These are phyloP conservation scores for Passalora sequoiae DNA, from an alignment of 2,329 filamentous ascomycete genomes.

Conservation along the genomic window DNA sequence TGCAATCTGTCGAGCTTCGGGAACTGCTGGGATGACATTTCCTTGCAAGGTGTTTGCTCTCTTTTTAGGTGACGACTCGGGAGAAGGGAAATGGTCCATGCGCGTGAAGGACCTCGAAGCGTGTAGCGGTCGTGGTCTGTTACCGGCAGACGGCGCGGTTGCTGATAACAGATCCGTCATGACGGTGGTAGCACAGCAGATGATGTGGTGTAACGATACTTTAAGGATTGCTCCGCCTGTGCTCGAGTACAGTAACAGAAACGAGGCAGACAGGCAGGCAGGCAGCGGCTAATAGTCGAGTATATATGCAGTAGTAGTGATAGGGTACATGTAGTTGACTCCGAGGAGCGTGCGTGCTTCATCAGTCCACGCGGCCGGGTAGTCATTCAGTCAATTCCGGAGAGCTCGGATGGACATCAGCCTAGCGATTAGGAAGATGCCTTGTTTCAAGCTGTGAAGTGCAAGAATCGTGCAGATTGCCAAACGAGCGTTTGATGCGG, in stretches of 20 bases:
- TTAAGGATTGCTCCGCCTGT: too few relatives aligned
- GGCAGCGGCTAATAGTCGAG: too few relatives aligned
- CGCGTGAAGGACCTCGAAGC: conserved; percentile 48
- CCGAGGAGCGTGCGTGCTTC: not conserved
- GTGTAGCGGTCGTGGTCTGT: conserved; percentile 35
- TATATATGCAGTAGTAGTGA: not conserved
- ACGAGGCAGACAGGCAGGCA: conserved; percentile 10
- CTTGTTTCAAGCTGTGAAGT: not conserved
- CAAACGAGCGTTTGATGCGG: not conserved
- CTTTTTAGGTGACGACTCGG: conserved; percentile 35
- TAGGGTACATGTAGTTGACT: not conserved
- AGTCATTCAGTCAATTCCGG: not conserved
- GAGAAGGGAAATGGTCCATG: conserved; percentile 35
- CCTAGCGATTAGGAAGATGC: not conserved
- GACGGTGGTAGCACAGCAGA: conserved; percentile 1
- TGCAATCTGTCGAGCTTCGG: conserved; percentile 39
- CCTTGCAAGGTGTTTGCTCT: conserved; percentile 46
- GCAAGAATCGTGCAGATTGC: not conserved
- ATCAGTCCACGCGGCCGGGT: not conserved
- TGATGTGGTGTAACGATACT: not conserved
- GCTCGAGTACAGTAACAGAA: not conserved
- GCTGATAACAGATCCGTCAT: conserved; percentile 13
- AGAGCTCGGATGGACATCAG: not conserved
- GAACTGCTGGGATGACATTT: conserved; percentile 39
- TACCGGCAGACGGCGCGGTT: conserved; percentile 13